Percentiles rank a stretch among this genome's conserved stretches.
phyloP scores from a whole-genome alignment of 164 flowering plant genomes.

The Aristolochia fimbriata region DNA sequence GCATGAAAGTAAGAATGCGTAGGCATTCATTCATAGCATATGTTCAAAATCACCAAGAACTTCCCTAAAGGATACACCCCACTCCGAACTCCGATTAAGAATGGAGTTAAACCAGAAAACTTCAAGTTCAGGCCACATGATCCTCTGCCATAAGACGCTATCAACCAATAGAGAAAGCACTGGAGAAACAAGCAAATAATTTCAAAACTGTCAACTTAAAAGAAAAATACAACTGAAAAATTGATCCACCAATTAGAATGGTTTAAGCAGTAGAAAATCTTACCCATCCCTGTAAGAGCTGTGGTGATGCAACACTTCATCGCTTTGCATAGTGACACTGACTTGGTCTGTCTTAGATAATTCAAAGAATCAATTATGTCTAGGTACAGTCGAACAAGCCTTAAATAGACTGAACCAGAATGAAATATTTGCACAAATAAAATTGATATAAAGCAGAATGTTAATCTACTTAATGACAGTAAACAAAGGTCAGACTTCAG shows the following conservation, averaged over 20 bases:
- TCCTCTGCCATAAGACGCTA: conserved; percentile 72
- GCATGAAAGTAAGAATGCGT: too few relatives aligned
- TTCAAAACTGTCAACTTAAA: background rate
- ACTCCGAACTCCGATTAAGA: conserved; percentile 85
- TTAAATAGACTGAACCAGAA: background rate
- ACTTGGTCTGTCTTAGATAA: conserved; percentile 48
- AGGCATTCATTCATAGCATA: too few relatives aligned
- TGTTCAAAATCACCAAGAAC: too few relatives aligned
- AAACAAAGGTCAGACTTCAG: too few relatives aligned
- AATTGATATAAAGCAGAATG: too few relatives aligned
- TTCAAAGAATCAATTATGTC: conserved; percentile 1
- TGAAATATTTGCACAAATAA: background rate
- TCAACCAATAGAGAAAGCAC: conserved; percentile 69
- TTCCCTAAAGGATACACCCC: conserved; percentile 90
- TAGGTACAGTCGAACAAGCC: background rate
- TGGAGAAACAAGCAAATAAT: conserved; percentile 18
- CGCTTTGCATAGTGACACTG: conserved; percentile 62
- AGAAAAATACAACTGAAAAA: background rate
- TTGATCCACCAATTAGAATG: background rate
- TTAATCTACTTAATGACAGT: too few relatives aligned
- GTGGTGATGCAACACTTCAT: conserved; percentile 39
- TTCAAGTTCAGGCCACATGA: conserved; percentile 89
- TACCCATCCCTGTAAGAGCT: conserved; percentile 59
- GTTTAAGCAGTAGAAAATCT: background rate
- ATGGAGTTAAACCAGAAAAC: conserved; percentile 98